Conservation (phyloP, 2,329 filamentous ascomycete species). For the Metarhizium humberi region DNA sequence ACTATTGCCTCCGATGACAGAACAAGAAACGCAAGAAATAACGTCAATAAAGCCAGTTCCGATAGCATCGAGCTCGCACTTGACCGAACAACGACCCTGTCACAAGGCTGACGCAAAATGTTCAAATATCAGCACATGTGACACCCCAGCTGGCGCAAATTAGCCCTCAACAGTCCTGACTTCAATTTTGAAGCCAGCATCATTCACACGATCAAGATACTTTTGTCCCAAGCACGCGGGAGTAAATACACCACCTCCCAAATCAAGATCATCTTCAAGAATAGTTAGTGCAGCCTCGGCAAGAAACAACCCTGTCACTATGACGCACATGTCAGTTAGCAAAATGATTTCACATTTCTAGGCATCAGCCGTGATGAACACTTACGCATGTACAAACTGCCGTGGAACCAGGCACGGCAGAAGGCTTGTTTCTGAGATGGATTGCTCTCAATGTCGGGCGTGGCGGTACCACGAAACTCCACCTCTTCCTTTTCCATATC, state of each 20-base stretch:
- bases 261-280: slow-evolving; percentile 49
- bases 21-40: no score
- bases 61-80: no score
- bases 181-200: slow-evolving; percentile 55
- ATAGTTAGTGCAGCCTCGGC: slow-evolving; percentile 57
- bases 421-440: slow-evolving; percentile 38
- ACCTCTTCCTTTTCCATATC: slow-evolving; percentile 47
- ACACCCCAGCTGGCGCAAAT: neutral
- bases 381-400: slow-evolving; percentile 58
- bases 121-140: no score
- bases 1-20: no score
- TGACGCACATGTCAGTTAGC: neutral
- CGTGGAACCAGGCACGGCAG: slow-evolving; percentile 44
- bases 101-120: no score
- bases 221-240: slow-evolving; percentile 60
- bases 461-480: slow-evolving; percentile 55
- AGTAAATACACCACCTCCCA: slow-evolving; percentile 62
- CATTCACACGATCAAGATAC: slow-evolving; percentile 53
- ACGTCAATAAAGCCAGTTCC: no score
- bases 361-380: slow-evolving; percentile 6
- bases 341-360: neutral
- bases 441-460: slow-evolving; percentile 41
- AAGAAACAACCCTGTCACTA: slow-evolving; percentile 57
- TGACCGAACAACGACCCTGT: no score
- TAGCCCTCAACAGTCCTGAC: slow-evolving; percentile 24